Evolutionary conservation across 768 basidiomycete species (phyloP), one percentile per base, ranked within the genome.

Genomic region (Phaeotremella skinneri): DNA sequence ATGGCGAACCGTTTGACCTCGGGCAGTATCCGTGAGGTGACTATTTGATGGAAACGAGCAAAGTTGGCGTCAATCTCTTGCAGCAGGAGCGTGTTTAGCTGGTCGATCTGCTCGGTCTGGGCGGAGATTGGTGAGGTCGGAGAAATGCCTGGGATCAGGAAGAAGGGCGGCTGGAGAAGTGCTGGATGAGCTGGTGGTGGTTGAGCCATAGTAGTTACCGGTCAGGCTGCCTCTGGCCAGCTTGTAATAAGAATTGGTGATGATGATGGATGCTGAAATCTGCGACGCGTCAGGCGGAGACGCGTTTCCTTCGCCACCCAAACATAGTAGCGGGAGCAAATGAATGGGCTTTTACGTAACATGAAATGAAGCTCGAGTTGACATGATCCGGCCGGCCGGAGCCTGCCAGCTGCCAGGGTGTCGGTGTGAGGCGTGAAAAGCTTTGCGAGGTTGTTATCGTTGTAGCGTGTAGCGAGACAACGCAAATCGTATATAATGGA

Each of bases 11-110:
- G 82, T 74, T 93, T 94, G 58, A 99, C 86, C 4, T 90, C 85
- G 3, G 94, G 94, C 48, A 98, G 74, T 41, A 99, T 78, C 69
- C 83, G 84, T 58, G 82, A 87, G 4, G 90, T 85, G 69, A 98
- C 82, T 17, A 90, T 78, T 69, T 90, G 84, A 70, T 97, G 91
- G 59, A 93, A 89, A 70, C 83, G 87, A 0, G 91, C 87, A 73
- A 98, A 92, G 73, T 91, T 91, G 56, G 89, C 89, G 73, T 98
- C 94, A 67, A 93, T 87, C 74, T 91, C 90, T 83, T 93, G 92
- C 11, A 98, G 81, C 65, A 91, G 87, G 52, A 92, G 82, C 7
- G 93, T 92, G 61, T 94, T 93, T 69, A 93, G 82, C 73, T 96
- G 93, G 77, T 98, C 93, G 58, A 96, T 90, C 77, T 93, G 90